Conservation (phyloP, 345 rosid genomes). For the Lumnitzera racemosa region DNA sequence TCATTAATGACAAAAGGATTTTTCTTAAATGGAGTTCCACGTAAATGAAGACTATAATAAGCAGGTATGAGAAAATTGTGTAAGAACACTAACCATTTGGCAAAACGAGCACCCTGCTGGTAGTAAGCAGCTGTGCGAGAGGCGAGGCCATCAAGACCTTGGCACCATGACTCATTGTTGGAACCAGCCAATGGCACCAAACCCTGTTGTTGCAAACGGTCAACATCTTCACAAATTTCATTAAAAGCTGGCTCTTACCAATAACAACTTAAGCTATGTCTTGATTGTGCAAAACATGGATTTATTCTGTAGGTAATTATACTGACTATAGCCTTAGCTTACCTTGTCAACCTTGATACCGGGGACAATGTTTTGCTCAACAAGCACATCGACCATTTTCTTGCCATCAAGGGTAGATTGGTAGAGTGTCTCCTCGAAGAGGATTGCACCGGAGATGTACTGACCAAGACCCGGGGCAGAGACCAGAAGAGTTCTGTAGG, state of each 20-base stretch:
- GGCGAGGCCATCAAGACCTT: constrained; percentile 41
- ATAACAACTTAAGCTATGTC: not conserved
- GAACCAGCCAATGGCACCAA: constrained; percentile 34
- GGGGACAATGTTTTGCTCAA: constrained; percentile 29
- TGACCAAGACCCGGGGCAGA: constrained; percentile 24
- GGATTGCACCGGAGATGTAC: constrained; percentile 31
- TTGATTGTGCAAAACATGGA: not conserved
- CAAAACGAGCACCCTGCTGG: constrained; percentile 33
- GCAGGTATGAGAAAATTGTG: not conserved
- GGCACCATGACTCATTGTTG: constrained; percentile 38
- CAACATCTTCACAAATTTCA: not conserved
- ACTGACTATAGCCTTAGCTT: not conserved
- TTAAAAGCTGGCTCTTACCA: not conserved
- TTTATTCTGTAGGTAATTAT: not conserved
- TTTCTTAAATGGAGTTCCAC: not conserved
- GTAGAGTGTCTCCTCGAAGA: constrained; percentile 36
- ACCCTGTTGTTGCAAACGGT: constrained; percentile 13
- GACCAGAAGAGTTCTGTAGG: constrained; percentile 28
- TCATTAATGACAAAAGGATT: not conserved
- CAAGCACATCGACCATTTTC: constrained; percentile 25
- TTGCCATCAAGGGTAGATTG: constrained; percentile 26
- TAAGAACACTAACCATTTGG: constrained; percentile 22
- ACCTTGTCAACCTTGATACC: constrained; percentile 39
- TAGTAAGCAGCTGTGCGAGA: constrained; percentile 32
- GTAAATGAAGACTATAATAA: not conserved